Base-by-base conservation (phyloP, 129 eudicot genomes). In the Escallonia rubra region DNA sequence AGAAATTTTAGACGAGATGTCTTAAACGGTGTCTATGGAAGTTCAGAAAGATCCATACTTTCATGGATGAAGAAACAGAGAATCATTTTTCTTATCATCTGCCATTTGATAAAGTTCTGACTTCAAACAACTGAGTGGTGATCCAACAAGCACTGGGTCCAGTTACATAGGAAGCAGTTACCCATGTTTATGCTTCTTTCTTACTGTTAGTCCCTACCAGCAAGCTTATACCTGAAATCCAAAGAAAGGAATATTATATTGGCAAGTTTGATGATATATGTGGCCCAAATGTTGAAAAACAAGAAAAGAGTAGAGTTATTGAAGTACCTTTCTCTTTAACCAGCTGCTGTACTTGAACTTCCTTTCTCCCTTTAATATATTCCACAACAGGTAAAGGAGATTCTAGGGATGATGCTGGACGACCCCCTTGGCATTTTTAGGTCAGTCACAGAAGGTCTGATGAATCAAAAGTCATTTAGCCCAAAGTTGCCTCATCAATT, bases 211-310 rank as follows among this genome's bases (percentile, higher is more conserved):
- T 60, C 65, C 43, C 15, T 50, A 50, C 57, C 42, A 10, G 13
- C 23, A 46, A 65, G 52, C 47, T 9, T 15, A 40, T 23, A 52
- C 51, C 47, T 66, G 6, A 46, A 13, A 68, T 41, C 52, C 5
- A 47, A 50, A 72, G 74, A 71, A 60, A 77, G 67, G 88, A 83
- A 79, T 77, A 79, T 79, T 68, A 81, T 74, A 73, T 76, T 59
- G 73, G 65, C 64, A 75, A 55, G 71, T 71, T 70, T 46, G 41
- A 77, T 59, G 66, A 68, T 69, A 75, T 47, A 76, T 75, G 85
- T 82, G 91, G 89, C 82, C 83, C 91, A 86, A 80, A 75, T 73
- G 83, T 78, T 77, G 89, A 86, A 85, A 84, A 74, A 72, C 51
- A 73, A 73, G 78, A 15, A n/a, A 49, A 64, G 59, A 14, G 14